Conservation (phyloP, 75 land plant genomes). For the Larix kaempferi region DNA sequence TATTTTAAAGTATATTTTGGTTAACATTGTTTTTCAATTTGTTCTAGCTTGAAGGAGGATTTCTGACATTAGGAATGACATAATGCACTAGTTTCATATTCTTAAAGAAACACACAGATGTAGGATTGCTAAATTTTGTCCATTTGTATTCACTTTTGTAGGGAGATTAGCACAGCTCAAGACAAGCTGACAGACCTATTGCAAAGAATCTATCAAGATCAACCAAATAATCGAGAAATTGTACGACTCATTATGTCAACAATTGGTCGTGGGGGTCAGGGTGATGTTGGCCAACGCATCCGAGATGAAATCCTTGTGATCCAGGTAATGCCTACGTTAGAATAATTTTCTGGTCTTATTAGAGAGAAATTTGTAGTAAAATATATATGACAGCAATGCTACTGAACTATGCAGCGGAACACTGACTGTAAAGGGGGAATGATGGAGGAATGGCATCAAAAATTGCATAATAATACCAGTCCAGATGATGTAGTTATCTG, state of each 20-base stretch:
- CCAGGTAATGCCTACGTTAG: slow-evolving; percentile 30
- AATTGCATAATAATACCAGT: slow-evolving; percentile 72
- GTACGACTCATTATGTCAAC: slow-evolving; percentile 50
- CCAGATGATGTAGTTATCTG: slow-evolving; percentile 77
- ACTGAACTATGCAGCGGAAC: slow-evolving; percentile 38
- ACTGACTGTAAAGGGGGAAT: slow-evolving; percentile 71
- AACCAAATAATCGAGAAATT: slow-evolving; percentile 42
- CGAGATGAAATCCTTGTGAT: slow-evolving; percentile 76
- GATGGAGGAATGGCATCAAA: slow-evolving; percentile 89
- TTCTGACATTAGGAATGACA: neutral
- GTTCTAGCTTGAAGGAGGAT: neutral
- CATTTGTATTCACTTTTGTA: slow-evolving; percentile 14
- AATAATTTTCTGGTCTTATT: neutral
- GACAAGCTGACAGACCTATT: slow-evolving; percentile 46
- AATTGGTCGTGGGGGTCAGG: slow-evolving; percentile 70
- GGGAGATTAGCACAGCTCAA: slow-evolving; percentile 64
- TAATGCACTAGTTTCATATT: neutral
- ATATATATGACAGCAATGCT: neutral
- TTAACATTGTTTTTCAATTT: neutral
- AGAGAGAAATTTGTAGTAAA: neutral
- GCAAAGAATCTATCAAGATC: slow-evolving; percentile 23
- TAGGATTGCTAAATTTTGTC: neutral
- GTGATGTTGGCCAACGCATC: slow-evolving; percentile 75
- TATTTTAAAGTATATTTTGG: neutral
- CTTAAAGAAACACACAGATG: neutral